Evolutionary conservation across 163 green algal genomes (phyloP).

Genomic region (Scenedesmus sp.): DNA sequence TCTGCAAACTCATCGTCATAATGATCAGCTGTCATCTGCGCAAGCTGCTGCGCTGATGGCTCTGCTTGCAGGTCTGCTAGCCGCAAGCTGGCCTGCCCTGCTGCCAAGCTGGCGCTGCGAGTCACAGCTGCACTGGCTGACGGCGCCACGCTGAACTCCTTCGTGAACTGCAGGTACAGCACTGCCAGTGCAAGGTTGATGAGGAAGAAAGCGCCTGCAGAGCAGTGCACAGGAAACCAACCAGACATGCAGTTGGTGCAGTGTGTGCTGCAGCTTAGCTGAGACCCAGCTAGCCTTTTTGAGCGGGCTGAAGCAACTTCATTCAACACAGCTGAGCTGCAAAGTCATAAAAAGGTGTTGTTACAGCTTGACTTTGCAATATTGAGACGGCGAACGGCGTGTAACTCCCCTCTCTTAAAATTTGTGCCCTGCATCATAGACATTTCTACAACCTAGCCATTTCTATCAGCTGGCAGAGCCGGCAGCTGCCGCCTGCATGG

Average conservation of each 20-base stretch:
- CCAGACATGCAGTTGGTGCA: not conserved
- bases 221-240: not conserved
- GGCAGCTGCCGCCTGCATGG: too few relatives aligned
- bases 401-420: too few relatives aligned
- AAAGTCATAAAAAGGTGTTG: too few relatives aligned
- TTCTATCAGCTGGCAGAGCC: too few relatives aligned
- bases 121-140: conserved; percentile 1
- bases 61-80: conserved; percentile 2
- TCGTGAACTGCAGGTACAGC: conserved; percentile 83
- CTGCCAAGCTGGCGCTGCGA: conserved; percentile 4
- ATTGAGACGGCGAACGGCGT: too few relatives aligned
- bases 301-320: too few relatives aligned
- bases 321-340: too few relatives aligned
- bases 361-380: too few relatives aligned
- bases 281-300: too few relatives aligned
- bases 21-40: not conserved
- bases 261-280: not conserved
- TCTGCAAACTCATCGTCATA: not conserved
- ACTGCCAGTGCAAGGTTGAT: conserved; percentile 82
- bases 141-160: conserved; percentile 45
- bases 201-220: conserved; percentile 69
- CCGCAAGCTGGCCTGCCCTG: not conserved
- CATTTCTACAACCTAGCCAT: too few relatives aligned
- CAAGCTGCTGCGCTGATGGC: conserved; percentile 8
- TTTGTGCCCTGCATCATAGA: too few relatives aligned